phyloP scores from a whole-genome alignment of 108 stramenopile species.

The Nitzschia inconspicua region DNA sequence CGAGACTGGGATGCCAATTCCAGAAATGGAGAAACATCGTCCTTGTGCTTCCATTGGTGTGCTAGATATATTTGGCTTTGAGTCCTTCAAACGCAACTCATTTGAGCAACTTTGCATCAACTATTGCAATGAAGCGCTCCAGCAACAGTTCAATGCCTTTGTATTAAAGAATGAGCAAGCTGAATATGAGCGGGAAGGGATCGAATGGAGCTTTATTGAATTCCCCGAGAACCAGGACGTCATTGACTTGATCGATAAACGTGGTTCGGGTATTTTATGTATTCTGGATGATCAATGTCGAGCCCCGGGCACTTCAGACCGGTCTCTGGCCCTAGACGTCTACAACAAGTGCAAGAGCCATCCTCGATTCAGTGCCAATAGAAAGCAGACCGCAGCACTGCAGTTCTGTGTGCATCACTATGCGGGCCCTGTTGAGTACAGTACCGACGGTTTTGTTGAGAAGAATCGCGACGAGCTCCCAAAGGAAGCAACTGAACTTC shows the following conservation, averaged over 20 bases:
- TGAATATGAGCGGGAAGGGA: constrained; percentile 82
- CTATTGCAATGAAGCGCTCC: constrained; percentile 91
- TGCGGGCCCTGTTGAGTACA: constrained; percentile 88
- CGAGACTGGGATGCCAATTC: constrained; percentile 18
- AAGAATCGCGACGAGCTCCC: constrained; percentile 93
- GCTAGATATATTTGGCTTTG: constrained; percentile 98
- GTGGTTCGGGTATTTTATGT: constrained; percentile 67
- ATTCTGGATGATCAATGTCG: constrained; percentile 83
- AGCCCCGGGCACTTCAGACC: constrained; percentile 67
- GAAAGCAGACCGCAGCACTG: constrained; percentile 53
- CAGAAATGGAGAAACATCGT: background rate
- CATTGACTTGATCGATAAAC: constrained; percentile 89
- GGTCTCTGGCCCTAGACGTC: constrained; percentile 52
- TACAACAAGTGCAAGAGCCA: constrained; percentile 57
- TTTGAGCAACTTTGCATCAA: constrained; percentile 98
- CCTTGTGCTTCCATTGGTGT: constrained; percentile 81
- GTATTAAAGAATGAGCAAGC: constrained; percentile 85
- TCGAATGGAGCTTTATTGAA: constrained; percentile 81
- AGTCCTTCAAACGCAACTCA: constrained; percentile 82
- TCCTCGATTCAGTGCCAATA: constrained; percentile 57
- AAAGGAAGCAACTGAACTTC: constrained; percentile 68
- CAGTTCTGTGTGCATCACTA: constrained; percentile 82
- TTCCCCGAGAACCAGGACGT: constrained; percentile 97
- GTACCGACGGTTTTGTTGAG: constrained; percentile 74
- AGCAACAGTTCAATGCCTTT: constrained; percentile 91